A percentile compares a stretch with the other conserved stretches of the same genome.
Evolutionary conservation across 306 rosid genomes (phyloP).

Genomic region (Vicia faba): DNA sequence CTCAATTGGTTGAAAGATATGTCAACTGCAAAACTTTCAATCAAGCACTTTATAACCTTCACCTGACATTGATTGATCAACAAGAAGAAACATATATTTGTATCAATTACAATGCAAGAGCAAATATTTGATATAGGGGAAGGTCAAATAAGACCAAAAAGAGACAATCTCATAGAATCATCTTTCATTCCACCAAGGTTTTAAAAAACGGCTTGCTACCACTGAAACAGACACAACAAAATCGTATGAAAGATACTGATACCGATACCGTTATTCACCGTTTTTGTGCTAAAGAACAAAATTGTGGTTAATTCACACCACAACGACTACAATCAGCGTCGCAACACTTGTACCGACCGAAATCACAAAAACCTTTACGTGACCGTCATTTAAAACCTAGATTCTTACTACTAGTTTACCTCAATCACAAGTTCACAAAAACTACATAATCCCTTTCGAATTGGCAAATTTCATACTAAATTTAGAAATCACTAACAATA

Average conservation of each 20-base stretch:
- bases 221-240: too few species aligned
- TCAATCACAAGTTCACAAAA: slow-evolving; percentile 1
- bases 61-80: slow-evolving; percentile 62
- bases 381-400: background rate
- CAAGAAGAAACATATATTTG: slow-evolving; percentile 12
- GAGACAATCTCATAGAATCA: background rate
- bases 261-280: too few species aligned
- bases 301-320: too few species aligned
- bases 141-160: background rate
- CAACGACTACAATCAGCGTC: too few species aligned
- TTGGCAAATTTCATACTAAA: background rate
- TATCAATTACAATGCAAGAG: background rate
- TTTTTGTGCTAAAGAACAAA: too few species aligned
- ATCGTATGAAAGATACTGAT: too few species aligned
- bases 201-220: too few species aligned
- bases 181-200: too few species aligned
- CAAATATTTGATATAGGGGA: background rate
- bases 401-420: too few species aligned
- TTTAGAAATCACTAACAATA: background rate
- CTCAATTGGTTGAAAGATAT: slow-evolving; percentile 83
- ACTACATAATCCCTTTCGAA: background rate
- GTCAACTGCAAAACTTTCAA: slow-evolving; percentile 78
- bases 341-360: too few species aligned
- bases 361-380: too few species aligned
- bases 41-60: slow-evolving; percentile 74